Evolutionary conservation across 495 filamentous ascomycete species (phyloP), one percentile per base, ranked within the genome.

Genomic region (Penicillium alfredii): DNA sequence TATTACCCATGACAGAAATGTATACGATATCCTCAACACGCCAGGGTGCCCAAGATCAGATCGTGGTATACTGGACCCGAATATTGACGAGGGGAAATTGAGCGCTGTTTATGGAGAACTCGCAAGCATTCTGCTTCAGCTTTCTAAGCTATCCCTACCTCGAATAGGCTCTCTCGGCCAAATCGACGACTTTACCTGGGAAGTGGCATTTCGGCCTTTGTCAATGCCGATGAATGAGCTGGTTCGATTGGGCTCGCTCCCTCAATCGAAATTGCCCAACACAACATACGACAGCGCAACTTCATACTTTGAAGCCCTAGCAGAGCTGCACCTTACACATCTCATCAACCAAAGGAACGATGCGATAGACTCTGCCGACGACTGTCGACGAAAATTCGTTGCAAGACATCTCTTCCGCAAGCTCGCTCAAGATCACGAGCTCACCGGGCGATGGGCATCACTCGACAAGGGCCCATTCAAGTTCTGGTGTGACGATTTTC

Each of bases 331-430:
- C 25, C 38, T 70, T 24, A 48, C 49, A 35, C 51, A 60, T 25
- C 53, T 68, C 8, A 11, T 51, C 3, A 51, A 62, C 35, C 64
- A 68, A 47, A 55, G 59, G 28, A 67, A 69, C 38, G 61, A 69
- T 33, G 35, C 58, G 9, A 51, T 63, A 10, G 30, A 45, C 30
- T 51, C 57, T 4, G 58, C 55, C 21, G 56, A 68, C 18, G 67
- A 70, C 40, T 61, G 52, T 35, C 51, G 61, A 12, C 61, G 60
- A 26, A 68, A 63, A 35, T 69, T 66, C 33, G 51, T 65, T 5
- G 62, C 63, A n/a, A 64, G 65, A 37, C 55, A 60, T 25, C 35
- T 68, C 3, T 63, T 64, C 40, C 49, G 51, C 21, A 49, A 41
- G 30, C 41, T 66, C 20, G 58, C 53, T n/a, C 51, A 37, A 10